Percentiles rank a stretch among this genome's conserved stretches.
Conservation (phyloP, 768 basidiomycete species). For the Leccinum rimulosum region DNA sequence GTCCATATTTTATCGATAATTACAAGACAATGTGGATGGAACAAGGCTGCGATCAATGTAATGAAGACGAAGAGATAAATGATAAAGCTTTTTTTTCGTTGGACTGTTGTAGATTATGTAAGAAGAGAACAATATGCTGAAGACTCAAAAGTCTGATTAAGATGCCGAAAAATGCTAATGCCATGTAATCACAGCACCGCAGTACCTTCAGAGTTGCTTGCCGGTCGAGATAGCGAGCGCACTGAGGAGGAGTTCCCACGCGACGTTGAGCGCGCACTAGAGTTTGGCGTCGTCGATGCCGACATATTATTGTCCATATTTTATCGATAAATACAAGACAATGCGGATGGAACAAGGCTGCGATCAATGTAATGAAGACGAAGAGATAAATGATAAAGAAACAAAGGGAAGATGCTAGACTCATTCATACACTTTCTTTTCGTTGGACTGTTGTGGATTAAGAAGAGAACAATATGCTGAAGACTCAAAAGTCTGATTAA, state of each 20-base stretch:
- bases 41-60: too few relatives aligned
- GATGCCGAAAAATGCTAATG: background rate
- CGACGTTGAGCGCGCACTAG: constrained; percentile 47
- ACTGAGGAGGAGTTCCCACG: constrained; percentile 42
- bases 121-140: background rate
- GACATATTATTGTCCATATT: too few relatives aligned
- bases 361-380: too few relatives aligned
- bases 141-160: background rate
- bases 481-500: background rate
- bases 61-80: too few relatives aligned
- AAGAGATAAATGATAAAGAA: too few relatives aligned
- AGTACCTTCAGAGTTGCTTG: constrained; percentile 12
- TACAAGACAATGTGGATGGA: too few relatives aligned
- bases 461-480: background rate
- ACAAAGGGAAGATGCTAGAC: too few relatives aligned
- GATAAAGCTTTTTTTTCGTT: too few relatives aligned
- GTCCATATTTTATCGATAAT: too few relatives aligned
- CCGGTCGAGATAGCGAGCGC: constrained; percentile 37
- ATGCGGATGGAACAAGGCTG: too few relatives aligned
- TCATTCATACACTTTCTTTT: too few relatives aligned
- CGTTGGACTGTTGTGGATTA: constrained; percentile 1
- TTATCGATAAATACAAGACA: too few relatives aligned
- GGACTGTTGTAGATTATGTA: constrained; percentile 1
- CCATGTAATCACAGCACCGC: background rate
- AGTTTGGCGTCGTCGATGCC: constrained; percentile 48